Conservation (phyloP, 225 moss, liverwort and hornwort genomes). For the Anthoceros angustus region DNA sequence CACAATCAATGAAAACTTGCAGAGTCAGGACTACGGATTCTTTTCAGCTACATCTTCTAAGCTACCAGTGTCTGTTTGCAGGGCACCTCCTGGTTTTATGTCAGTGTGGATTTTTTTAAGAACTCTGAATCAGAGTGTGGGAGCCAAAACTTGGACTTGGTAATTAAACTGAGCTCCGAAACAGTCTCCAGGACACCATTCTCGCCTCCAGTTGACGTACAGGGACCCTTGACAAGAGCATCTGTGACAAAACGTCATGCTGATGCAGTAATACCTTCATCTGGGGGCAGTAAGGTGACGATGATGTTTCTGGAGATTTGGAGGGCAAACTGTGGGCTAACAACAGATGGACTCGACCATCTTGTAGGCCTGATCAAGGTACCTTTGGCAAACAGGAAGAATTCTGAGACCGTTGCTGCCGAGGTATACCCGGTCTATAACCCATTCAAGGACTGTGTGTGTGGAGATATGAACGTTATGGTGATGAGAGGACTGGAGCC, state of each 20-base stretch:
- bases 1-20: neutral
- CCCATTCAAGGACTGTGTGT: slow-evolving; percentile 9
- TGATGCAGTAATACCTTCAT: slow-evolving; percentile 16
- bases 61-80: neutral
- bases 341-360: slow-evolving; percentile 6
- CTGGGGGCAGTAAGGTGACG: slow-evolving; percentile 14
- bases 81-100: neutral
- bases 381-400: slow-evolving; percentile 8
- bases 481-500: slow-evolving; percentile 18
- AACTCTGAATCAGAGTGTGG: neutral
- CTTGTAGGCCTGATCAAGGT: slow-evolving; percentile 23
- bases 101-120: neutral
- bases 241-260: slow-evolving; percentile 9
- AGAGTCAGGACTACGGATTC: neutral
- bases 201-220: neutral
- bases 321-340: neutral
- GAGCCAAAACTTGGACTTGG: neutral
- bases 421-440: slow-evolving; percentile 18
- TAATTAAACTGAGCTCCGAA: neutral
- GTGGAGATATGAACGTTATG: slow-evolving; percentile 14
- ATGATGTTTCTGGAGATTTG: slow-evolving; percentile 29
- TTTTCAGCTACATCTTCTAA: neutral
- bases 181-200: slow-evolving; percentile 1
- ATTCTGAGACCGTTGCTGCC: slow-evolving; percentile 10
- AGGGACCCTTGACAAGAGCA: slow-evolving; percentile 11